Percentiles rank a stretch among this genome's conserved stretches.
Evolutionary conservation across 2,329 filamentous ascomycete species (phyloP).

Genomic region (Clathrospora elynae): DNA sequence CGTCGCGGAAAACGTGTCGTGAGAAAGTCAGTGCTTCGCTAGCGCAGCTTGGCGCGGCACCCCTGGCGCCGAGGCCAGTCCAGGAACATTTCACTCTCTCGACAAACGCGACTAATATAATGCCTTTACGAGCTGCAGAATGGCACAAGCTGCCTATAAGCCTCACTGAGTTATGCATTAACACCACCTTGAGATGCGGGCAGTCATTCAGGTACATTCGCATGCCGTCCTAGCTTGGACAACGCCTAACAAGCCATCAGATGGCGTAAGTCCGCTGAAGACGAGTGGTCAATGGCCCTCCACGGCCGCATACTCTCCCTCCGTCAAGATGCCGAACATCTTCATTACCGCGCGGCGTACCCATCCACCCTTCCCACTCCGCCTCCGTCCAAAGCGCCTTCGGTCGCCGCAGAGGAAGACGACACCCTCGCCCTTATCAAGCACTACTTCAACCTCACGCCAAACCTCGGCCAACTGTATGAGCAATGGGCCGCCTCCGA

Average conservation of each 20-base stretch:
- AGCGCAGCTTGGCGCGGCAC: conserved; percentile 25
- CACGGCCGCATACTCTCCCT: conserved; percentile 83
- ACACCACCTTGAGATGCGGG: conserved; percentile 90
- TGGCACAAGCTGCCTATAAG: conserved; percentile 88
- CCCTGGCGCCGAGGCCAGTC: conserved; percentile 14
- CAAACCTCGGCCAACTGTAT: conserved; percentile 79
- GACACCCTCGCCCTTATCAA: conserved; percentile 76
- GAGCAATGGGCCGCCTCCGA: conserved; percentile 85
- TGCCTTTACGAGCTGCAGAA: conserved; percentile 64
- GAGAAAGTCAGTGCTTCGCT: conserved; percentile 24
- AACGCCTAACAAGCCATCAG: conserved; percentile 50
- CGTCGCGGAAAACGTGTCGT: conserved; percentile 19
- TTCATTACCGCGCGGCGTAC: conserved; percentile 79
- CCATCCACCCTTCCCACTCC: conserved; percentile 48
- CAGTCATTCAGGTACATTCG: conserved; percentile 77
- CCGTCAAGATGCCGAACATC: conserved; percentile 75
- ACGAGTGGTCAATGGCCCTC: conserved; percentile 89
- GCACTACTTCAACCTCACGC: conserved; percentile 84
- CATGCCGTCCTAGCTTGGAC: background rate
- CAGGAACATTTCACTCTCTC: conserved; percentile 8
- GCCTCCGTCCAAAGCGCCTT: conserved; percentile 47
- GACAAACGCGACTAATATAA: background rate
- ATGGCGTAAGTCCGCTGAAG: conserved; percentile 79
- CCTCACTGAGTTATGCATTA: conserved; percentile 86
- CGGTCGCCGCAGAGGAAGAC: conserved; percentile 55